Evolutionary conservation across 1,139 yeast genomes (phyloP).

Genomic region (Saccharomycopsis crataegensis): DNA sequence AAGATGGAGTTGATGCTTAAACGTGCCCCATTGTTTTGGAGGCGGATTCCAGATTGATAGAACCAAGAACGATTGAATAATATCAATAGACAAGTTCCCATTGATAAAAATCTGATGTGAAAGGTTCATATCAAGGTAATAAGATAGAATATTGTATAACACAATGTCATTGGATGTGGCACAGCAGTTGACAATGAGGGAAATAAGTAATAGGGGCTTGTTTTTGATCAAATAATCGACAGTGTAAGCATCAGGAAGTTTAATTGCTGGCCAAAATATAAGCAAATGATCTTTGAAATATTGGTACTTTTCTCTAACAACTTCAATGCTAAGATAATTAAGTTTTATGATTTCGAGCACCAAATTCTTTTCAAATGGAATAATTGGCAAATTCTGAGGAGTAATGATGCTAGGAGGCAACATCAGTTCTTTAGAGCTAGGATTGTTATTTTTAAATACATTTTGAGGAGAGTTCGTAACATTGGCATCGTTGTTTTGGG

Average conservation of each 20-base stretch:
- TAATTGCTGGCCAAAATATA: conserved; percentile 42
- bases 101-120: conserved; percentile 39
- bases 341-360: conserved; percentile 35
- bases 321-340: conserved; percentile 26
- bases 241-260: conserved; percentile 33
- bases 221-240: conserved; percentile 36
- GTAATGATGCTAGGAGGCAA: conserved; percentile 16
- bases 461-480: neutral
- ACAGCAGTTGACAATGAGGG: conserved; percentile 43
- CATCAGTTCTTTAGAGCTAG: neutral
- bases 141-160: conserved; percentile 35
- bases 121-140: conserved; percentile 40
- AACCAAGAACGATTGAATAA: conserved; percentile 38
- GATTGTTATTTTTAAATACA: neutral
- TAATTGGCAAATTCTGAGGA: conserved; percentile 30
- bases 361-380: conserved; percentile 35
- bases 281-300: conserved; percentile 35
- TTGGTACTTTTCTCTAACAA: conserved; percentile 31
- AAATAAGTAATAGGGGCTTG: conserved; percentile 39
- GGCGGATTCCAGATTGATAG: conserved; percentile 46
- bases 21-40: conserved; percentile 43
- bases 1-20: conserved; percentile 43
- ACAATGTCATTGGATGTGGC: conserved; percentile 34
- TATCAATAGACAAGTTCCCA: conserved; percentile 36
- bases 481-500: neutral